Conservation (phyloP, 2,329 filamentous ascomycete genomes). For the Blastomyces emzantsi region DNA sequence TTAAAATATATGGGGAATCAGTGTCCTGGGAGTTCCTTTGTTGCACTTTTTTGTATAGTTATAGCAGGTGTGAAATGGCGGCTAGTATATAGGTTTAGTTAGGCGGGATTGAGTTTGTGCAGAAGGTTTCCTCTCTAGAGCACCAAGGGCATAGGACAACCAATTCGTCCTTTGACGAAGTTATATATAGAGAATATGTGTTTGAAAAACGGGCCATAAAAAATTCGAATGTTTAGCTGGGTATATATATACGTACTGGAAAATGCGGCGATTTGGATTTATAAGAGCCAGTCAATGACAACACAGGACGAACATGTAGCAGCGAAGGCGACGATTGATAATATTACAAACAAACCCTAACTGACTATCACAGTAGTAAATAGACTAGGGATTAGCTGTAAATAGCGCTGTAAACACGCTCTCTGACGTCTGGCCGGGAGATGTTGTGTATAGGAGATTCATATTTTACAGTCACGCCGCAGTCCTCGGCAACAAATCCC, state of each 20-base stretch:
- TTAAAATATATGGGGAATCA: background rate
- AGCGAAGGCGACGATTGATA: background rate
- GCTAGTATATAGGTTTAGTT: background rate
- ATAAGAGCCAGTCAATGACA: background rate
- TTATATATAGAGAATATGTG: background rate
- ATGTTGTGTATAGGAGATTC: too few species aligned
- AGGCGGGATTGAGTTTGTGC: background rate
- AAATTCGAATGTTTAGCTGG: background rate
- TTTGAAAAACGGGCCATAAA: background rate
- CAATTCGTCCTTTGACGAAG: background rate
- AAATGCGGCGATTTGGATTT: background rate
- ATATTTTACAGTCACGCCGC: too few species aligned
- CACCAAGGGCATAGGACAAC: background rate
- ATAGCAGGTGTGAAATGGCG: too few species aligned
- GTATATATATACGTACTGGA: background rate
- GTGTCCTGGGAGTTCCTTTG: background rate
- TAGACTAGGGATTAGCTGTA: too few species aligned
- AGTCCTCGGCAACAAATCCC: constrained; percentile 3
- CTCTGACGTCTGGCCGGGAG: too few species aligned
- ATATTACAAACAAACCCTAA: background rate
- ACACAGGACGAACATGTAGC: background rate
- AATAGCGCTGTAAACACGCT: too few species aligned
- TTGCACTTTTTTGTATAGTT: too few species aligned
- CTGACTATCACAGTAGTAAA: too few species aligned
- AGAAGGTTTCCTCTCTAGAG: background rate